Conservation (phyloP, 768 basidiomycete genomes). For the Auricularia cornea region DNA sequence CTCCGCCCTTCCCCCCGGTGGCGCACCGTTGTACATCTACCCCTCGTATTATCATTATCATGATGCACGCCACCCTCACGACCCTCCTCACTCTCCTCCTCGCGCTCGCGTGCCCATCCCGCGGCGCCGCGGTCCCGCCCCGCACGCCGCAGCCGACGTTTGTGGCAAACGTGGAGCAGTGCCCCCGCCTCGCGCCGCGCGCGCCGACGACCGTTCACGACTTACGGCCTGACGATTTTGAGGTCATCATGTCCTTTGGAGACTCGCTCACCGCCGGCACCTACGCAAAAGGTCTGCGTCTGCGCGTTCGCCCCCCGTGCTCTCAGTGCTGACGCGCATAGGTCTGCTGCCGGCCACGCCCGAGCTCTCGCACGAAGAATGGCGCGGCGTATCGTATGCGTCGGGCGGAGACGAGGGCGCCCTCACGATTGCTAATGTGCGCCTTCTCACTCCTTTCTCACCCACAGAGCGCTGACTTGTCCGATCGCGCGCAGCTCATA, state of each 20-base stretch:
- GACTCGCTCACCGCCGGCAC: conserved; percentile 26
- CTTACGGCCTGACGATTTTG: conserved; percentile 22
- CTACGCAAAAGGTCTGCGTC: conserved; percentile 15
- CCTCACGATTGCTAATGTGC: conserved; percentile 16
- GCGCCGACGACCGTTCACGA: neutral
- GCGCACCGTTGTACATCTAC: too few relatives aligned
- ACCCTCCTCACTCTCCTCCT: too few relatives aligned
- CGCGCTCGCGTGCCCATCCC: too few relatives aligned
- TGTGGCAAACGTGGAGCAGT: neutral
- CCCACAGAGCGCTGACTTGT: too few relatives aligned
- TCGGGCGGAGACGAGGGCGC: conserved; percentile 13
- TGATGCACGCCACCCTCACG: too few relatives aligned
- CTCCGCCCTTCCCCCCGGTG: too few relatives aligned
- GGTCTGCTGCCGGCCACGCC: neutral
- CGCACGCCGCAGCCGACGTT: neutral
- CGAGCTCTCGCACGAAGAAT: conserved; percentile 9
- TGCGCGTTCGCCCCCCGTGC: neutral
- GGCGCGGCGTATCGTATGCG: conserved; percentile 14
- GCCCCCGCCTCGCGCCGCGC: neutral
- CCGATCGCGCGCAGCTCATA: conserved; percentile 5
- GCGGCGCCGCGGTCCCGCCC: too few relatives aligned
- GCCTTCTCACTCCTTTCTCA: neutral
- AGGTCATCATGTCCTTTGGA: conserved; percentile 23
- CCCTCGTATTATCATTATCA: too few relatives aligned
- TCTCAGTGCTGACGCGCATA: neutral